phyloP scores from a whole-genome alignment of 2,329 filamentous ascomycete species.

The Colletotrichum simmondsii region DNA sequence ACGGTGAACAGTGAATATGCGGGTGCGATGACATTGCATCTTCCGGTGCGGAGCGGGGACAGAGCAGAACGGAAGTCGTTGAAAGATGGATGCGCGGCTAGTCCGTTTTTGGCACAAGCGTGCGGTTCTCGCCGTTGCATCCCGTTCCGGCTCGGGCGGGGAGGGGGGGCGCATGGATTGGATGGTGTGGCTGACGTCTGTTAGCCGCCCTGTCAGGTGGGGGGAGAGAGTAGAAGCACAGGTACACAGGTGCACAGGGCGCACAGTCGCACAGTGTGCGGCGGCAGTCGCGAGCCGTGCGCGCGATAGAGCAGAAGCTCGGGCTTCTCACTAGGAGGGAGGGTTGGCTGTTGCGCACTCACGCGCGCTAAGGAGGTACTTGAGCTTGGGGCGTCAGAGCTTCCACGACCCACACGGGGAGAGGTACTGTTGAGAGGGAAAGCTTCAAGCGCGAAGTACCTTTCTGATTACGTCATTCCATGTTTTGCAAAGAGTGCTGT shows the following conservation, averaged over 20 bases:
- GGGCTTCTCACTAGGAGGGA: background rate
- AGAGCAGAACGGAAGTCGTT: slow-evolving; percentile 25
- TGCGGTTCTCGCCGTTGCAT: slow-evolving; percentile 35
- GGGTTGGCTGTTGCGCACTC: background rate
- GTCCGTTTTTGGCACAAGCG: slow-evolving; percentile 15
- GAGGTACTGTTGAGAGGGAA: too few relatives aligned
- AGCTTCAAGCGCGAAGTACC: background rate
- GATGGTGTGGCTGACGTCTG: background rate
- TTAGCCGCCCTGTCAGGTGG: background rate
- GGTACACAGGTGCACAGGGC: too few relatives aligned
- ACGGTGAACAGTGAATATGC: background rate
- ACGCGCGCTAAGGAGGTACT: slow-evolving; percentile 1
- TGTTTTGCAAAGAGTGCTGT: background rate
- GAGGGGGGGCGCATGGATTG: background rate
- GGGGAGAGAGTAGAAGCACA: background rate
- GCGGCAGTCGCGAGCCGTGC: background rate
- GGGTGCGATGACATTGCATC: background rate
- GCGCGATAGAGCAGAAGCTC: background rate
- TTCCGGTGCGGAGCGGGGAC: slow-evolving; percentile 16
- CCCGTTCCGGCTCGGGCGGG: slow-evolving; percentile 31
- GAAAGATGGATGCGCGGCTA: slow-evolving; percentile 24
- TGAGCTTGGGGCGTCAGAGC: background rate
- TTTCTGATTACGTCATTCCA: background rate
- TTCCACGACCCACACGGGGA: background rate
- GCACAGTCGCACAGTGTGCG: slow-evolving; percentile 6